Percentiles rank a stretch among this genome's conserved stretches.
Conservation (phyloP, 148 eudicot genomes). For the Cornus suecica region DNA sequence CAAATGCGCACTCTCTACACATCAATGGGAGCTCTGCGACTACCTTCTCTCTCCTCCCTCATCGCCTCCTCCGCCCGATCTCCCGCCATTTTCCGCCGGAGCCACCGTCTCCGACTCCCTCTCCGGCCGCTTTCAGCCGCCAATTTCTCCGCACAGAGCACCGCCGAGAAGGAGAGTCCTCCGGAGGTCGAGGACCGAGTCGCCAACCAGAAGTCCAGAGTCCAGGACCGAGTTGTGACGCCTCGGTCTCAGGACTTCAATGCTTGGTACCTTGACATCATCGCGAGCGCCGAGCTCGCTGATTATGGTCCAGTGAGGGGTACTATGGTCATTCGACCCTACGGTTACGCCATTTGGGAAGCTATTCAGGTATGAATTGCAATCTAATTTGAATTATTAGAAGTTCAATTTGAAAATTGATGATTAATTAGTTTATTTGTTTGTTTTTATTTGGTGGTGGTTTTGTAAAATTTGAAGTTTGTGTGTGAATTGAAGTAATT, state of each 20-base stretch:
- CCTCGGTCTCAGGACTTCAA: constrained; percentile 90
- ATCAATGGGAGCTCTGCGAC: constrained; percentile 62
- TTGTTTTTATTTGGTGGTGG: too few species aligned
- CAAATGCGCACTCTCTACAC: neutral
- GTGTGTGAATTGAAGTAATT: too few species aligned
- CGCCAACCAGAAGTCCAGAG: constrained; percentile 23
- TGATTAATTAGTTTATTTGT: too few species aligned
- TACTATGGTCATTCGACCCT: constrained; percentile 97
- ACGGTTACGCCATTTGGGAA: constrained; percentile 98
- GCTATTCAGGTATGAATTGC: constrained; percentile 61
- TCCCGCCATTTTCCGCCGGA: constrained; percentile 20
- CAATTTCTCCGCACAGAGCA: constrained; percentile 32
- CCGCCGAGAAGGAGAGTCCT: constrained; percentile 33
- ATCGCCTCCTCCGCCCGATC: constrained; percentile 33
- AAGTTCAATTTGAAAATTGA: too few species aligned
- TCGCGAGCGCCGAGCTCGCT: constrained; percentile 81
- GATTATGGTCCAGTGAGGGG: constrained; percentile 99
- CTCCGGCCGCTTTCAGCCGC: constrained; percentile 21
- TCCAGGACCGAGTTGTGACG: constrained; percentile 54
- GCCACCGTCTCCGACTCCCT: constrained; percentile 26
- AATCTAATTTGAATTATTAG: neutral
- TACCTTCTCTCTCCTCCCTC: constrained; percentile 40
- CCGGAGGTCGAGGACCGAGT: constrained; percentile 14
- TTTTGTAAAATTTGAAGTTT: neutral
- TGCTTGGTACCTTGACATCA: constrained; percentile 88